These are phyloP conservation scores for Peniophora sp. DNA, from an alignment of 1,284 basidiomycete species.

Conservation along the genomic window DNA sequence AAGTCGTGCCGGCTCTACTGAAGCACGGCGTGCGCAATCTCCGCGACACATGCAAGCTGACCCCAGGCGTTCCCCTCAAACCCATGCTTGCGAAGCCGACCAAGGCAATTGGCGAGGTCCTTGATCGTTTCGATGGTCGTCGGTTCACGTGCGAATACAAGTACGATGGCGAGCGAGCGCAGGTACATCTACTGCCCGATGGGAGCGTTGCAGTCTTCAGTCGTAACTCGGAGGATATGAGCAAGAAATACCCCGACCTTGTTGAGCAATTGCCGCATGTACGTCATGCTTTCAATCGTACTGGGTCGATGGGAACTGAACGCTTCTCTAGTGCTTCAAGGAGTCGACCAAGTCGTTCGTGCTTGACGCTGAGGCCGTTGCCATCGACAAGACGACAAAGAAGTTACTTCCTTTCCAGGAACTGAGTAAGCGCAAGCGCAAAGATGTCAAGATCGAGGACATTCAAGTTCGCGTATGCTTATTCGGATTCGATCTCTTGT, in stretches of 20 bases:
- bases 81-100: conserved; percentile 99
- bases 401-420: conserved; percentile 97
- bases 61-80: conserved; percentile 93
- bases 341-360: conserved; percentile 82
- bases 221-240: conserved; percentile 99
- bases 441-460: conserved; percentile 95
- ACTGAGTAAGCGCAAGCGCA: conserved; percentile 89
- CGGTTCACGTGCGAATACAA: conserved; percentile 99
- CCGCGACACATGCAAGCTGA: conserved; percentile 78
- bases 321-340: conserved; percentile 66
- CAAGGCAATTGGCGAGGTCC: conserved; percentile 97
- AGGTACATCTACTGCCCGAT: conserved; percentile 78
- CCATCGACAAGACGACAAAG: conserved; percentile 80
- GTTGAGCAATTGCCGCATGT: conserved; percentile 88
- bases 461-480: conserved; percentile 94
- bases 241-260: conserved; percentile 97
- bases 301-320: conserved; percentile 6
- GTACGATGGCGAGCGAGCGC: conserved; percentile 97
- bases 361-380: conserved; percentile 94
- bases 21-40: conserved; percentile 72
- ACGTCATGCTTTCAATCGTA: conserved; percentile 16
- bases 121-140: conserved; percentile 95
- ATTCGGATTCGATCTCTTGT: conserved; percentile 93
- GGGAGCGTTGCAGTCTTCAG: conserved; percentile 87
- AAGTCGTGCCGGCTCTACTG: conserved; percentile 89